Percentiles rank a stretch among this genome's conserved stretches.
Conservation (phyloP, 1,284 basidiomycete genomes). For the Microstroma glucosiphilum region DNA sequence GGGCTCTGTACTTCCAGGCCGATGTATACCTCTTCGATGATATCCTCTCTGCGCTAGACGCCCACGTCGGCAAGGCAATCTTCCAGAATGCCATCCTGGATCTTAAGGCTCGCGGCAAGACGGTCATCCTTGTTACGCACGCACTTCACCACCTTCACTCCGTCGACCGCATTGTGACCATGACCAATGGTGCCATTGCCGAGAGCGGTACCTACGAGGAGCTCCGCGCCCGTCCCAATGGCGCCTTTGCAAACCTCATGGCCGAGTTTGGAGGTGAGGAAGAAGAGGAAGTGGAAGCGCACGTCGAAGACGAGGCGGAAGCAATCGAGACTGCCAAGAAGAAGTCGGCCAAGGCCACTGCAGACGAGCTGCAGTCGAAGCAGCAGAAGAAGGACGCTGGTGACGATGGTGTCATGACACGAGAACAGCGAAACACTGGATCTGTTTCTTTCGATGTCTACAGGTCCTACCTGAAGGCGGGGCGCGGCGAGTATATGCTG, state of each 20-base stretch:
- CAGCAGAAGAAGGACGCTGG: slow-evolving; percentile 6
- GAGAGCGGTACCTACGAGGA: slow-evolving; percentile 63
- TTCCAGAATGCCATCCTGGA: slow-evolving; percentile 47
- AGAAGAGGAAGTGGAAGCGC: slow-evolving; percentile 30
- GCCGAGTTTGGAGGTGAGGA: slow-evolving; percentile 49
- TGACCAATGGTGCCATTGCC: slow-evolving; percentile 64
- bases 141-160: slow-evolving; percentile 59
- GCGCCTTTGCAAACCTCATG: slow-evolving; percentile 57
- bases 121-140: slow-evolving; percentile 50
- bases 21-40: slow-evolving; percentile 67
- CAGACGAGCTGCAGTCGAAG: not conserved
- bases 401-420: slow-evolving; percentile 27
- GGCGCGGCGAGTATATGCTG: slow-evolving; percentile 58
- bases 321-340: slow-evolving; percentile 22
- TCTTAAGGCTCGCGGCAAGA: slow-evolving; percentile 28
- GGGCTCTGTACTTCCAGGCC: slow-evolving; percentile 66
- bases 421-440: slow-evolving; percentile 47
- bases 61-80: slow-evolving; percentile 49
- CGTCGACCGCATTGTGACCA: slow-evolving; percentile 61
- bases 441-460: slow-evolving; percentile 58
- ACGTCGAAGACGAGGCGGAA: slow-evolving; percentile 29
- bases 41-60: slow-evolving; percentile 61
- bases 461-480: slow-evolving; percentile 63
- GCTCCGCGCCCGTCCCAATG: slow-evolving; percentile 56
- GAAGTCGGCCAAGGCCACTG: slow-evolving; percentile 22